Evolutionary conservation across 371 early-diverging fungal genomes (phyloP).

Genomic region (Entomophthora muscae): DNA sequence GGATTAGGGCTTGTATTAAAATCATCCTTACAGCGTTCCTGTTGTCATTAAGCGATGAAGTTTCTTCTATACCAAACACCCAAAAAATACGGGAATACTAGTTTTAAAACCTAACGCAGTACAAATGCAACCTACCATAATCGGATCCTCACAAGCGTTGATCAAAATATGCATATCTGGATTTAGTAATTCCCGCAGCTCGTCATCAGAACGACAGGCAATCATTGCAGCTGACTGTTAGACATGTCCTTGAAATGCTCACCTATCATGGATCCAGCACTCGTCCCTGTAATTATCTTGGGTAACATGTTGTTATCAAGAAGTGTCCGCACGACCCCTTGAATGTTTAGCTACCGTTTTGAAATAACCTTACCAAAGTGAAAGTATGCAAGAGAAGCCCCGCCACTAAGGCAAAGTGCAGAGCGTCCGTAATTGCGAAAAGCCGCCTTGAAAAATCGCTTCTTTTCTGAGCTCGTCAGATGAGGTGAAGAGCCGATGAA

Average conservation of each 20-base stretch:
- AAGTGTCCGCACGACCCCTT: no score
- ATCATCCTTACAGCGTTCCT: conserved; percentile 2
- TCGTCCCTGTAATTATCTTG: conserved; percentile 69
- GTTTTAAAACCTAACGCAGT: no score
- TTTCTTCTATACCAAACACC: conserved; percentile 14
- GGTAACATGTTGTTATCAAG: conserved; percentile 60
- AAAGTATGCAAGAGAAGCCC: conserved; percentile 69
- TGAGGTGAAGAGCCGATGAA: conserved; percentile 30
- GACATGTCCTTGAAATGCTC: conserved; percentile 48
- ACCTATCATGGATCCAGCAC: no score
- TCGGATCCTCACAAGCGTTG: conserved; percentile 35
- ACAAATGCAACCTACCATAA: no score
- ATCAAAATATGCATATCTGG: conserved; percentile 36
- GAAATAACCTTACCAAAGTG: conserved; percentile 30
- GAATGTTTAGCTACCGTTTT: conserved; percentile 33
- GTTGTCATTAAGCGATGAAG: conserved; percentile 15
- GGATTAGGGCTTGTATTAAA: conserved; percentile 13
- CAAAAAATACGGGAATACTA: no score
- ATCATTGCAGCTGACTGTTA: conserved; percentile 63
- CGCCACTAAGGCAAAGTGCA: conserved; percentile 77
- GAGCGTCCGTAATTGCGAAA: conserved; percentile 69
- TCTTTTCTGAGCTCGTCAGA: conserved; percentile 64
- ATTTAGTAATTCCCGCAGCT: conserved; percentile 38
- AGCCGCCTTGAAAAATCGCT: conserved; percentile 48
- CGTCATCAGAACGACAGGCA: no score